A percentile compares a stretch with the other conserved stretches of the same genome.
phyloP scores from a whole-genome alignment of 2,329 filamentous ascomycete genomes.

The Aschersonia sp. region DNA sequence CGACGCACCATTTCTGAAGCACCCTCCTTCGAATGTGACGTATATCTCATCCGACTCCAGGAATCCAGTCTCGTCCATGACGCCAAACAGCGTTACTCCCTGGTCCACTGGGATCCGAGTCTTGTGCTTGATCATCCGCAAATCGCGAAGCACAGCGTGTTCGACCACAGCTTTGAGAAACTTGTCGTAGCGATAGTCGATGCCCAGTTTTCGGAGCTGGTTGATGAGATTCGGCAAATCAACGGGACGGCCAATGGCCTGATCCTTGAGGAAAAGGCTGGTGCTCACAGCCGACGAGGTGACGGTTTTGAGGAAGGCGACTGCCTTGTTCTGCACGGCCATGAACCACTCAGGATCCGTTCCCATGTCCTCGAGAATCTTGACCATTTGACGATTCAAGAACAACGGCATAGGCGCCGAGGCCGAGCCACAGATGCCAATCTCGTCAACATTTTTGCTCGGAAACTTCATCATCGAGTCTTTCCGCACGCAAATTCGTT shows the following conservation, averaged over 20 bases:
- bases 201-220: slow-evolving; percentile 37
- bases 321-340: slow-evolving; percentile 45
- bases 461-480: slow-evolving; percentile 70
- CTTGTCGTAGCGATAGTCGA: slow-evolving; percentile 51
- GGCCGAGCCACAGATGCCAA: slow-evolving; percentile 61
- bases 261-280: slow-evolving; percentile 47
- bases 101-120: slow-evolving; percentile 56
- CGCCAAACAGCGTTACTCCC: slow-evolving; percentile 65
- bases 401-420: slow-evolving; percentile 53
- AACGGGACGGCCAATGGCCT: slow-evolving; percentile 45
- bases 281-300: slow-evolving; percentile 46
- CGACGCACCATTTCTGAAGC: slow-evolving; percentile 9
- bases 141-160: slow-evolving; percentile 51
- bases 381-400: slow-evolving; percentile 70
- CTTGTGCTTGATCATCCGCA: slow-evolving; percentile 65
- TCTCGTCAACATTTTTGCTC: slow-evolving; percentile 33
- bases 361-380: slow-evolving; percentile 65
- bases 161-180: slow-evolving; percentile 63
- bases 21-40: slow-evolving; percentile 35
- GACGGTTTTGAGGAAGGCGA: slow-evolving; percentile 43
- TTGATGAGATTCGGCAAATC: slow-evolving; percentile 48
- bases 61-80: slow-evolving; percentile 68
- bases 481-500: slow-evolving; percentile 44
- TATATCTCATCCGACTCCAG: slow-evolving; percentile 56
- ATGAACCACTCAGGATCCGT: slow-evolving; percentile 46